phyloP scores from a whole-genome alignment of 306 rosid genomes.

The Cucurbita maxima region DNA sequence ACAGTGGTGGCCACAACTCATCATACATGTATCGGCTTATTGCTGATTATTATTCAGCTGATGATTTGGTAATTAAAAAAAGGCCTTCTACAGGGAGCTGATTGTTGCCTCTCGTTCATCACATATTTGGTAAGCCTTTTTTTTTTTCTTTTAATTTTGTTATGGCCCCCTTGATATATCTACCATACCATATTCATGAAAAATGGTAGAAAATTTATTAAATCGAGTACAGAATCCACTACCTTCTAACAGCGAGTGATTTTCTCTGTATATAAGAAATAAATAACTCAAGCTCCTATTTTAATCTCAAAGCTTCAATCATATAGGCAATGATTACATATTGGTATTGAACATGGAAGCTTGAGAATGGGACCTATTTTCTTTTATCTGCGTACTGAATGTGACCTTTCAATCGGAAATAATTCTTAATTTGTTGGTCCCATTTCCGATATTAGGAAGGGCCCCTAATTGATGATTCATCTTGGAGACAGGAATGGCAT shows the following conservation, averaged over 20 bases:
- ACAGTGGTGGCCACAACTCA: conserved; percentile 94
- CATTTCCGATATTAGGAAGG: neutral
- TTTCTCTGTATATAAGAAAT: neutral
- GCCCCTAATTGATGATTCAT: neutral
- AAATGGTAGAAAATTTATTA: neutral
- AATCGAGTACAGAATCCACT: neutral
- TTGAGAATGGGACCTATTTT: neutral
- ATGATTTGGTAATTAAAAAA: conserved; percentile 72
- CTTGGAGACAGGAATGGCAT: neutral
- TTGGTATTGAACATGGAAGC: neutral
- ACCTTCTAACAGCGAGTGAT: neutral
- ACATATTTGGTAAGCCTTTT: conserved; percentile 16
- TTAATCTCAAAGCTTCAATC: neutral
- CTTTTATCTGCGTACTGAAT: neutral
- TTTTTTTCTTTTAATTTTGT: neutral
- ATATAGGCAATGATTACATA: neutral
- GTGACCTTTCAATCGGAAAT: neutral
- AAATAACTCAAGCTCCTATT: neutral
- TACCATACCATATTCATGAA: neutral
- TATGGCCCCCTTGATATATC: neutral
- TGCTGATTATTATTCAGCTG: conserved; percentile 89
- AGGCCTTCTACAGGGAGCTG: conserved; percentile 41
- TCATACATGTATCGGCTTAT: conserved; percentile 95
- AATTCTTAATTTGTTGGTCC: neutral
- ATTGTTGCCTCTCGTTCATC: conserved; percentile 23